phyloP scores from a whole-genome alignment of 768 basidiomycete genomes.

The Serendipita indica region DNA sequence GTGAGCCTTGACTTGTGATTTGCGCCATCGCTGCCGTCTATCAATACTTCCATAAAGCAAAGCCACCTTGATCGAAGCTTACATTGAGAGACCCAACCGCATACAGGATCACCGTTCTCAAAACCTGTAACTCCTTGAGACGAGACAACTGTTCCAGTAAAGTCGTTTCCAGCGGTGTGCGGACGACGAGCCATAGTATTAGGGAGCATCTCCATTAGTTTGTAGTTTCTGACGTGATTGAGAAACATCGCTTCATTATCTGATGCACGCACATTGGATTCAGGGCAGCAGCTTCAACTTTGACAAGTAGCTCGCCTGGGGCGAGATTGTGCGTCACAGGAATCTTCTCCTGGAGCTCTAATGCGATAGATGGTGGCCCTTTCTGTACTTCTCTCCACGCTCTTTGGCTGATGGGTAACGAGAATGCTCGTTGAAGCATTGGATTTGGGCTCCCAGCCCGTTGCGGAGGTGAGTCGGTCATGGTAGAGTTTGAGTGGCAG shows the following conservation, averaged over 20 bases:
- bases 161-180: slow-evolving; percentile 42
- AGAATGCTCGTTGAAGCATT: background rate
- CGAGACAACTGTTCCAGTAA: slow-evolving; percentile 47
- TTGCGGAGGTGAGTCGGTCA: background rate
- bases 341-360: slow-evolving; percentile 19
- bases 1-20: slow-evolving; percentile 35
- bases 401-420: slow-evolving; percentile 11
- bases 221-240: slow-evolving; percentile 53
- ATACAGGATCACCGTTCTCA: slow-evolving; percentile 45
- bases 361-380: slow-evolving; percentile 22
- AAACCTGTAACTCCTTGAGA: slow-evolving; percentile 35
- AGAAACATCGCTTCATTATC: background rate
- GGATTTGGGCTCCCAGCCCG: background rate
- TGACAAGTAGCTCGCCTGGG: slow-evolving; percentile 34
- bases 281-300: slow-evolving; percentile 40
- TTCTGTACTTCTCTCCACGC: slow-evolving; percentile 21
- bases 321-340: slow-evolving; percentile 24
- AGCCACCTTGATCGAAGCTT: slow-evolving; percentile 13
- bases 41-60: background rate
- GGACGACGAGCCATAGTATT: slow-evolving; percentile 35
- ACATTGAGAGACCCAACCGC: slow-evolving; percentile 36
- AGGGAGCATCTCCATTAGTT: slow-evolving; percentile 37
- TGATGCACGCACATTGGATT: slow-evolving; percentile 43
- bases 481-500: too few relatives aligned
- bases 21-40: slow-evolving; percentile 20